phyloP scores from a whole-genome alignment of 2,329 filamentous ascomycete species.

The Blumeriella jaapii region DNA sequence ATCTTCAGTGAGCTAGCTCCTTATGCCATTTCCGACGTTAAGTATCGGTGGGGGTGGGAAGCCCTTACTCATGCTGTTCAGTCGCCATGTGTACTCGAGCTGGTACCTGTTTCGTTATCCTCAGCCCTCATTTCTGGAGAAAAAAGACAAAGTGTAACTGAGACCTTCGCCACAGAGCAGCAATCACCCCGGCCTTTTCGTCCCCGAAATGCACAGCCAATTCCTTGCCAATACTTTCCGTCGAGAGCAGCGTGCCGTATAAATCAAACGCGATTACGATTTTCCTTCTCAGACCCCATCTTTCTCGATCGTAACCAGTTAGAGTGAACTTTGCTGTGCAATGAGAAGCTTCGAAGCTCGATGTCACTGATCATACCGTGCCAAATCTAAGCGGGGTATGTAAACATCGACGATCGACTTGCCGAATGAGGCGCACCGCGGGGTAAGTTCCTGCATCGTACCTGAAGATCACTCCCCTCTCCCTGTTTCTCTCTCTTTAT shows the following conservation, averaged over 20 bases:
- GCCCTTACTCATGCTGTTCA: slow-evolving; percentile 66
- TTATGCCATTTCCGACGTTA: no score
- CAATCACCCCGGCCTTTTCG: slow-evolving; percentile 44
- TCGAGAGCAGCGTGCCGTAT: slow-evolving; percentile 65
- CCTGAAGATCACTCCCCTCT: no score
- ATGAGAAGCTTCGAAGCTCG: background rate
- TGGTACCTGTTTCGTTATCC: slow-evolving; percentile 31
- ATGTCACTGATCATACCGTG: background rate
- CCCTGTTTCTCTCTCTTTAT: background rate
- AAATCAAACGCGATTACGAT: slow-evolving; percentile 59
- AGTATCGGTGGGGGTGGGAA: no score
- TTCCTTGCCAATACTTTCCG: slow-evolving; percentile 51
- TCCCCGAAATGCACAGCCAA: slow-evolving; percentile 45
- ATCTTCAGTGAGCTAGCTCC: no score
- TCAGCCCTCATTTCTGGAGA: background rate
- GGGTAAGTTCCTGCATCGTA: no score
- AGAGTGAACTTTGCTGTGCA: background rate
- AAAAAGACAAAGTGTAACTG: background rate
- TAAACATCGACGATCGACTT: no score
- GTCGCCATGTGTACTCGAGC: slow-evolving; percentile 62
- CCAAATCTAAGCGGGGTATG: no score
- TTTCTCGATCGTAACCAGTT: background rate
- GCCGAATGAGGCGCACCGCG: no score
- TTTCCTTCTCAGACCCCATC: slow-evolving; percentile 25
- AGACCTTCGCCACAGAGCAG: slow-evolving; percentile 46